Percentiles rank a stretch among this genome's conserved stretches.
Conservation (phyloP, 2,329 filamentous ascomycete genomes). For the Stagonosporopsis tanaceti region DNA sequence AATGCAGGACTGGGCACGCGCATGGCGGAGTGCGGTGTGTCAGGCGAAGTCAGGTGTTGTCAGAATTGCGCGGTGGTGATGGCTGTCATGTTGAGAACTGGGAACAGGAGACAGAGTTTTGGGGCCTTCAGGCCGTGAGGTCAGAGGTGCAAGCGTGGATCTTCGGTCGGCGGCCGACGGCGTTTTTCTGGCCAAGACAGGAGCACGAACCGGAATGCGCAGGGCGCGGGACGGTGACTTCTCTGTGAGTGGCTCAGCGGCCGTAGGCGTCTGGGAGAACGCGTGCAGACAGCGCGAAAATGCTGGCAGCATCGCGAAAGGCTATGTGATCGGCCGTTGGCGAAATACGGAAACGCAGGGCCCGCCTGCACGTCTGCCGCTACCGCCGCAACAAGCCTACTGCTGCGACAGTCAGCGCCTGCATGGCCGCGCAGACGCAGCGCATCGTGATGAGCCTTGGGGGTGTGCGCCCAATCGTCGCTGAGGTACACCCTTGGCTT, state of each 20-base stretch:
- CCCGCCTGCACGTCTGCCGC: not conserved
- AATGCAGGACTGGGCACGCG: constrained; percentile 15
- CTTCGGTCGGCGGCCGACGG: constrained; percentile 10
- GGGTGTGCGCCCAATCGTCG: not conserved
- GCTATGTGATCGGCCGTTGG: constrained; percentile 21
- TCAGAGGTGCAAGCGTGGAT: constrained; percentile 13
- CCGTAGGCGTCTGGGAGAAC: constrained; percentile 3
- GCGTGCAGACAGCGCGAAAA: constrained; percentile 8
- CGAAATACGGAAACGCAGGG: constrained; percentile 12
- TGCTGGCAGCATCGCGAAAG: constrained; percentile 15
- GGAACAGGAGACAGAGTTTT: constrained; percentile 23
- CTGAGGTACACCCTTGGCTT: not conserved
- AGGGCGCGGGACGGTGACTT: constrained; percentile 10
- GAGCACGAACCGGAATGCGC: constrained; percentile 17
- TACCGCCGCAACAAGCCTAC: constrained; percentile 12
- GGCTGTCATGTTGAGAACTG: constrained; percentile 16
- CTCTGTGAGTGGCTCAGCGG: constrained; percentile 10
- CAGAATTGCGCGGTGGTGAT: constrained; percentile 20
- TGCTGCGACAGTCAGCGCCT: constrained; percentile 5
- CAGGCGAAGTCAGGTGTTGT: constrained; percentile 4
- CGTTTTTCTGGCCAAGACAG: constrained; percentile 15
- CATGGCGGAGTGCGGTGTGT: constrained; percentile 31
- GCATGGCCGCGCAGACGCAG: constrained; percentile 1
- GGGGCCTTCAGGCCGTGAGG: constrained; percentile 15
- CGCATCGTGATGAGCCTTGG: constrained; percentile 4